Evolutionary conservation across 352 stramenopile genomes (phyloP).

Genomic region (Phytophthora ohioensis): DNA sequence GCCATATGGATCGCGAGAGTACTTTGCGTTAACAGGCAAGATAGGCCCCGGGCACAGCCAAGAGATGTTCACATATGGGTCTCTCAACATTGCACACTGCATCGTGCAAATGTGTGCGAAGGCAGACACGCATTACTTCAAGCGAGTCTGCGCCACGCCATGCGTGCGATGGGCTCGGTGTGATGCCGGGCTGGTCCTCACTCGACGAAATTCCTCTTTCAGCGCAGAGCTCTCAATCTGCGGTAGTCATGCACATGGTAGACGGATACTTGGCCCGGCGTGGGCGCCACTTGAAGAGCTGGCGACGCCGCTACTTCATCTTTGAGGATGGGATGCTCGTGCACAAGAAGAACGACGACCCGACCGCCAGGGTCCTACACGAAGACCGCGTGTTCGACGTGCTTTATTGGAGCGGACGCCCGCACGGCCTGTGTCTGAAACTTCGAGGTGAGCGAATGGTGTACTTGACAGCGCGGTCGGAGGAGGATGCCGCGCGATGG

Average conservation of each 20-base stretch:
- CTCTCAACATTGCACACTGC: constrained; percentile 30
- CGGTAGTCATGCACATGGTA: constrained; percentile 17
- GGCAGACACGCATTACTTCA: constrained; percentile 22
- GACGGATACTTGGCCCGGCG: constrained; percentile 68
- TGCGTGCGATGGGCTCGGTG: constrained; percentile 18
- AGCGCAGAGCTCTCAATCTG: not conserved
- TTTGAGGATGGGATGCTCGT: constrained; percentile 70
- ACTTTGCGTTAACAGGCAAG: constrained; percentile 24
- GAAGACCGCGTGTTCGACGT: constrained; percentile 70
- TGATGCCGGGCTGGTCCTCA: constrained; percentile 12
- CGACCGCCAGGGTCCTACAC: constrained; percentile 49
- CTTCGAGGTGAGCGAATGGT: constrained; percentile 60
- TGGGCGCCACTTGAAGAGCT: constrained; percentile 70
- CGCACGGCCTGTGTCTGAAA: constrained; percentile 66
- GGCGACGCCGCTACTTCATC: constrained; percentile 74
- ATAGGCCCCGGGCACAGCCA: constrained; percentile 31
- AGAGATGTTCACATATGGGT: constrained; percentile 21
- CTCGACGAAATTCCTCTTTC: constrained; percentile 28
- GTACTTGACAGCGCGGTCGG: constrained; percentile 58
- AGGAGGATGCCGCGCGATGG: constrained; percentile 62
- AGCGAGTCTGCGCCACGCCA: constrained; percentile 26
- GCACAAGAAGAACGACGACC: constrained; percentile 65
- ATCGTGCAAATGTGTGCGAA: constrained; percentile 16
- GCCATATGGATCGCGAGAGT: constrained; percentile 30
- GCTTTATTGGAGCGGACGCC: constrained; percentile 66